A percentile compares a stretch with the other conserved stretches of the same genome.
Evolutionary conservation across 2,329 filamentous ascomycete species (phyloP).

Genomic region (Ilyonectria destructans): DNA sequence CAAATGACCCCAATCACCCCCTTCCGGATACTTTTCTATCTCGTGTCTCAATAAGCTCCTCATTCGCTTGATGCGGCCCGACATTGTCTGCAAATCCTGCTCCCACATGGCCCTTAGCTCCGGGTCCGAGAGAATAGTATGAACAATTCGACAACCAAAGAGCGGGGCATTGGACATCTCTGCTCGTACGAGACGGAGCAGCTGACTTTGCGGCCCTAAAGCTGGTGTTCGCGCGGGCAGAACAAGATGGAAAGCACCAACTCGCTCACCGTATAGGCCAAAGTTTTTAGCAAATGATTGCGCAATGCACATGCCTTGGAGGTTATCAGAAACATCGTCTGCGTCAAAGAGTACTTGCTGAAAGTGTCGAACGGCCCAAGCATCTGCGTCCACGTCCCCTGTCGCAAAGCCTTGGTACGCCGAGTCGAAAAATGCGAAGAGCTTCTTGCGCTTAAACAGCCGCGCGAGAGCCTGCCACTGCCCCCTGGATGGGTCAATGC

Average conservation of each 20-base stretch:
- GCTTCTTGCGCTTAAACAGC: slow-evolving; percentile 47
- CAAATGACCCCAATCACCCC: slow-evolving; percentile 53
- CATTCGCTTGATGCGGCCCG: slow-evolving; percentile 53
- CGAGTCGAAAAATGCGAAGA: slow-evolving; percentile 57
- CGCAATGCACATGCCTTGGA: slow-evolving; percentile 48
- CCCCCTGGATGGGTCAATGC: slow-evolving; percentile 52
- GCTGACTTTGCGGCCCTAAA: not conserved
- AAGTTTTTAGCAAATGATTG: slow-evolving; percentile 59
- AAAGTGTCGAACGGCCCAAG: slow-evolving; percentile 54
- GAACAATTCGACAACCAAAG: slow-evolving; percentile 27
- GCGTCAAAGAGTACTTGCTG: slow-evolving; percentile 15
- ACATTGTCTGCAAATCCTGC: slow-evolving; percentile 55
- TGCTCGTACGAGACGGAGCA: slow-evolving; percentile 6
- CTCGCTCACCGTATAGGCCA: slow-evolving; percentile 56
- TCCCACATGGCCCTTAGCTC: slow-evolving; percentile 26
- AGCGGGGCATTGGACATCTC: slow-evolving; percentile 28
- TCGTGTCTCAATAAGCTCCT: slow-evolving; percentile 25
- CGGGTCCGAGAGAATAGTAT: slow-evolving; percentile 17
- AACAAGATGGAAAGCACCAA: slow-evolving; percentile 48
- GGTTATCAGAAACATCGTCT: not conserved
- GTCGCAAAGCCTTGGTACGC: slow-evolving; percentile 59
- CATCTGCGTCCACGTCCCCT: slow-evolving; percentile 53
- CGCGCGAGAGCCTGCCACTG: slow-evolving; percentile 55
- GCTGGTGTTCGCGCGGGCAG: not conserved
- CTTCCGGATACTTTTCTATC: slow-evolving; percentile 43